Percentiles rank a stretch among this genome's conserved stretches.
These are phyloP conservation scores for Phytophthora podocarpi DNA, from an alignment of 352 stramenopile species.

Conservation along the genomic window DNA sequence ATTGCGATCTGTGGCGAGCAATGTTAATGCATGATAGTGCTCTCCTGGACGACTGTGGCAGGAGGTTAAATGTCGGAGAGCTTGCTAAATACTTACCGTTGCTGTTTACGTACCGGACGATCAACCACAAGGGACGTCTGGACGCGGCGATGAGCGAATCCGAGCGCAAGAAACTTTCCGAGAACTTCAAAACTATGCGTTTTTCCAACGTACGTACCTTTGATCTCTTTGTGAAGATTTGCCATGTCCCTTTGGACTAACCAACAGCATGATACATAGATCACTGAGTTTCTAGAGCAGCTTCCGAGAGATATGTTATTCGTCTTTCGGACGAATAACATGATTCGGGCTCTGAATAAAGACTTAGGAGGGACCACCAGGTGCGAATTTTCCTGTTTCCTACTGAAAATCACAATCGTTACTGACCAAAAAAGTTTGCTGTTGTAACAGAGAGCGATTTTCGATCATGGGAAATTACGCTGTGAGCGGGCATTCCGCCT, in stretches of 20 bases:
- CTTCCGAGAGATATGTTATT: conserved; percentile 92
- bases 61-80: conserved; percentile 55
- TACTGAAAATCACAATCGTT: neutral
- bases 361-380: conserved; percentile 79
- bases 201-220: conserved; percentile 60
- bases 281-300: conserved; percentile 84
- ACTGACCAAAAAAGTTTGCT: conserved; percentile 1
- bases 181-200: conserved; percentile 68
- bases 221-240: neutral
- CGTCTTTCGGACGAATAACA: conserved; percentile 91
- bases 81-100: conserved; percentile 80
- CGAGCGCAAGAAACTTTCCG: conserved; percentile 63
- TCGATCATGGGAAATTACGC: conserved; percentile 78
- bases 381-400: conserved; percentile 22
- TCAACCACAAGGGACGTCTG: conserved; percentile 60
- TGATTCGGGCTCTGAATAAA: conserved; percentile 91
- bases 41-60: conserved; percentile 69
- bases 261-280: conserved; percentile 34
- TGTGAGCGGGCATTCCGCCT: conserved; percentile 60
- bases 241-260: neutral
- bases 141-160: conserved; percentile 70
- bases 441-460: conserved; percentile 63
- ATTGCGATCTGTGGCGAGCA: conserved; percentile 95
- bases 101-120: conserved; percentile 88
- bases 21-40: conserved; percentile 92